phyloP scores from a whole-genome alignment of 768 basidiomycete species.

The Cytidiella melzeri region DNA sequence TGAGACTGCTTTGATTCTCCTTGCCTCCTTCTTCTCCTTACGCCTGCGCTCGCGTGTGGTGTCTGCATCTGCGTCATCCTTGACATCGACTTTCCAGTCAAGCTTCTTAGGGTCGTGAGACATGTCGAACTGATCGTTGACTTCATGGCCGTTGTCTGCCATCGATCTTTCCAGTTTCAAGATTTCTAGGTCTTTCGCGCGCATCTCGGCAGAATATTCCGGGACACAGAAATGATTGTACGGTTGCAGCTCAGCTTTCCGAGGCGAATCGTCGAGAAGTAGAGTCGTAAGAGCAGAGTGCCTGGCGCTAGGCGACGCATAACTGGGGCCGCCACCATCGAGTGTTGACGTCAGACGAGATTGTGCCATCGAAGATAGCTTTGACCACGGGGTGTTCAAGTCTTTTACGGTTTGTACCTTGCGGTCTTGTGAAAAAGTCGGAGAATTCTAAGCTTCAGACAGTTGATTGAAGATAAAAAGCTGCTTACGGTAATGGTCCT shows the following conservation, averaged over 20 bases:
- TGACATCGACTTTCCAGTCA: slow-evolving; percentile 22
- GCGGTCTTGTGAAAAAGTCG: slow-evolving; percentile 15
- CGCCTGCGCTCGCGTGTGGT: not conserved
- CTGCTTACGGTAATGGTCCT: slow-evolving; percentile 63
- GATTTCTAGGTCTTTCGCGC: slow-evolving; percentile 32
- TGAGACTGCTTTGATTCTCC: not conserved
- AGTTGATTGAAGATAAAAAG: not conserved
- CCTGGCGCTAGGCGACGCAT: not conserved
- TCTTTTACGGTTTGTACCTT: slow-evolving; percentile 67
- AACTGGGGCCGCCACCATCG: too few relatives aligned
- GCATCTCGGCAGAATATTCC: slow-evolving; percentile 51
- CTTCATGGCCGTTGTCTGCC: not conserved
- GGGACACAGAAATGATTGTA: slow-evolving; percentile 76
- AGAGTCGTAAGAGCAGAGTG: slow-evolving; percentile 45
- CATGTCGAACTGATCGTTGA: not conserved
- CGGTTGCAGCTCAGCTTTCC: slow-evolving; percentile 62
- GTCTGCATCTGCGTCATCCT: not conserved
- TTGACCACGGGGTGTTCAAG: slow-evolving; percentile 61
- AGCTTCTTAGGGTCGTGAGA: slow-evolving; percentile 15
- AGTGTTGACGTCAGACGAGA: too few relatives aligned
- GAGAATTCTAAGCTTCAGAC: not conserved
- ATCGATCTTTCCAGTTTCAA: slow-evolving; percentile 16
- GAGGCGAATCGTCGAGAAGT: slow-evolving; percentile 46
- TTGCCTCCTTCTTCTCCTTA: slow-evolving; percentile 5
- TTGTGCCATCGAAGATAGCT: slow-evolving; percentile 20